Evolutionary conservation across 2,329 filamentous ascomycete species (phyloP), one percentile per base, ranked within the genome.

Genomic region (Alternaria panax): DNA sequence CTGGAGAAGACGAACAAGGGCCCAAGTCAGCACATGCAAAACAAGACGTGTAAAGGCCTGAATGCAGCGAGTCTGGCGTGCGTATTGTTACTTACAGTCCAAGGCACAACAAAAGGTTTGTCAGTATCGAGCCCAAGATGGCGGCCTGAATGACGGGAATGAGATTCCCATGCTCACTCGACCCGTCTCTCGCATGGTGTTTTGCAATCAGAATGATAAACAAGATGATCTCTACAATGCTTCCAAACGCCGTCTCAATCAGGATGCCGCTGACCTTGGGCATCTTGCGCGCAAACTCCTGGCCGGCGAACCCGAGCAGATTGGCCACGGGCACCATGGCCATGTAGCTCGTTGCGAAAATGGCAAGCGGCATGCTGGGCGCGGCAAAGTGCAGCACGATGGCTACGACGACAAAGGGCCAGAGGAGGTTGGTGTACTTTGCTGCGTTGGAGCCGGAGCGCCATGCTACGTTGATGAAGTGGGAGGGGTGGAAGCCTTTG

Each of bases 51-150:
- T n/a, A n/a, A n/a, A n/a, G n/a, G n/a, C n/a, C n/a, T n/a, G n/a
- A n/a, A n/a, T n/a, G n/a, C n/a, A n/a, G n/a, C n/a, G n/a, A n/a
- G n/a, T n/a, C n/a, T 14, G n/a, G 12, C n/a, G 24, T 4, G 32
- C 18, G 14, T 16, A 3, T 14, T 14, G 7, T 24, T n/a, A 42
- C 54, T 40, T 18, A 59, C 56, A 90, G 73, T 0, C 92, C 92
- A 20, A 96, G 79, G 66, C 92, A 96, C 1, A 96, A 82, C 43
- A 96, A 79, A 79, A 95, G 85, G 27, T 92, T 96, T 7, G 92
- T 92, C 32, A 96, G 78, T 41, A 96, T 90, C 0, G 91, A 94
- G 25, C 92, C 92, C 0, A 96, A 80, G 53, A 96, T 93, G 16
- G 92, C 92, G 51, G 91, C 91, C 72, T 92, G 88, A 65, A 96